Base-by-base conservation (phyloP, 1,284 basidiomycete genomes). In the Irpex sp. region DNA sequence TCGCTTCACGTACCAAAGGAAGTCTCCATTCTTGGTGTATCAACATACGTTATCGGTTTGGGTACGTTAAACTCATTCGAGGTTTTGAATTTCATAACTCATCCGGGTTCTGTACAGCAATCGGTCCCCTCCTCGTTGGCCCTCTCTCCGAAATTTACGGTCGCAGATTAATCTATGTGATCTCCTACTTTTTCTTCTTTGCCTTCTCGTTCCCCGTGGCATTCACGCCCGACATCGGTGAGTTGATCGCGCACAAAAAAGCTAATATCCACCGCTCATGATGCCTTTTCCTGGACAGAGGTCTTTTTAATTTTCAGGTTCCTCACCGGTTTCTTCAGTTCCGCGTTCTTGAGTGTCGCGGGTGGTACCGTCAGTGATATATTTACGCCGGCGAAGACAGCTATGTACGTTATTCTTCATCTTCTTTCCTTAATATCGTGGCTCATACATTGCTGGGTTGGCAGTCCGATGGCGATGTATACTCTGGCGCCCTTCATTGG, bases 341-440 rank as follows among this genome's bases (percentile, higher is more conserved):
- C 89, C 0, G 87, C 91, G 0, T 95, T 95, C 74, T 76, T 95
- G 19, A 88, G 85, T 62, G 92, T 95, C 1, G 87, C 90, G 0
- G 93, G 93, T 0, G 93, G 93, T 2, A 89, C 86, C 57, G 85
- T 94, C 17, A 86, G 86, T 19, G 93, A 95, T 72, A 73, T 93
- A 62, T 94, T 93, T 69, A 72, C 77, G 0, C 85, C 90, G 65
- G 71, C 75, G 0, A 77, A 83, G n/a, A 87, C 93, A 6, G 88
- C 85, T 57, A 87, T 80, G 85, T 92, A 69, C 67, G 87, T 79
- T 52, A 19, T 19, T 34, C 31, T 34, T 19, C 7, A 31, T 8
- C 59, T 65, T 4, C 34, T 51, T 26, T 34, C 47, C 26, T 17
- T 52, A 11, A 21, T 17, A 31, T 7, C 4, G 9, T 15, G 6